Base-by-base conservation (phyloP, 2,329 filamentous ascomycete species). In the Aspergillus tanneri region DNA sequence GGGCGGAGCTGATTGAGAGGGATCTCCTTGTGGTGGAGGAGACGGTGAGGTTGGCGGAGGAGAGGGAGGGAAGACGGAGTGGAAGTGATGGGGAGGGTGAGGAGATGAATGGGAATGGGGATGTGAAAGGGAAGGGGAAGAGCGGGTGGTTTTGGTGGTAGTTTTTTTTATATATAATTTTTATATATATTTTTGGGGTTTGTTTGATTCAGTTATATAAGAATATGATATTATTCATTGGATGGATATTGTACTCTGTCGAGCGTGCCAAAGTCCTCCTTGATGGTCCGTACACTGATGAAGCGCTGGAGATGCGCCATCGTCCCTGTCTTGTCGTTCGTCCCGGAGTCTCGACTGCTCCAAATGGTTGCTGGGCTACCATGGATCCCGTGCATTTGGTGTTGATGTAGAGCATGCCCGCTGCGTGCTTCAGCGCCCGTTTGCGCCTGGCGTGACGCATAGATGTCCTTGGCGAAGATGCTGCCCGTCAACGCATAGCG, bases 1-100 rank as follows among this genome's bases (percentile, higher is more conserved):
- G 81, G 80, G 79, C 81, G 16, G 81, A 84, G 71, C 72, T 83
- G 71, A 74, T 85, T 59, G 82, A 77, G 61, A 59, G 71, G 53
- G 74, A 76, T 64, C 55, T 77, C 41, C 58, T 71, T 52, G 62
- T 71, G 49, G 56, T 74, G 16, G 73, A 75, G 62, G 71, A 74
- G 56, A 67, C 67, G 51, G 56, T 73, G 50, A 60, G 63, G 53
- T 49, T 64, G 48, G 70, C 65, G 25, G 71, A 72, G 55, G 62
- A 58, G 46, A 56, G 34, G 23, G 43, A 47, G 48, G 39, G 5
- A 23, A 14, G 36, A 9, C 18, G 14, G 16, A 28, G 40, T 27
- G 25, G 35, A 24, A 14, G 41, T 25, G 38, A 36, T 19, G 35
- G 34, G 38, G 25, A 37, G 35, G 43, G 42, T 21, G 34, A 46